These are phyloP conservation scores for Calocybe gangraenosa DNA, from an alignment of 768 basidiomycete genomes.

Conservation along the genomic window DNA sequence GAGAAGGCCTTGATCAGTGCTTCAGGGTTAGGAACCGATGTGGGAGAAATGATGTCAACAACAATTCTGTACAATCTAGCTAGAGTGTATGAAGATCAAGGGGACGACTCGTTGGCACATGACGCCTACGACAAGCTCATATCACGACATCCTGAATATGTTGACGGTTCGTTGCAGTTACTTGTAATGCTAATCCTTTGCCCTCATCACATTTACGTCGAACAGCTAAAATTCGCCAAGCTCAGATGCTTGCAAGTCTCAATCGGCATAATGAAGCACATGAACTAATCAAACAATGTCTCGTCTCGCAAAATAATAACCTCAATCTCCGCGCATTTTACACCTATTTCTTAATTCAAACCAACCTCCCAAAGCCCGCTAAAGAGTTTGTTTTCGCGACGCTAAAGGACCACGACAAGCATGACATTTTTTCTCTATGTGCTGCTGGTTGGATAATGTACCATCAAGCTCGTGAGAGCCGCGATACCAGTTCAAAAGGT, in stretches of 20 bases:
- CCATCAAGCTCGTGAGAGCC: constrained; percentile 78
- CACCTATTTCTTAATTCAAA: constrained; percentile 87
- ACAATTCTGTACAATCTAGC: constrained; percentile 91
- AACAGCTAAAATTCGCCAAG: constrained; percentile 91
- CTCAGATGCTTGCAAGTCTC: constrained; percentile 67
- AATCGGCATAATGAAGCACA: constrained; percentile 82
- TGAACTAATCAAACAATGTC: constrained; percentile 83
- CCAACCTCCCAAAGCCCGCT: constrained; percentile 63
- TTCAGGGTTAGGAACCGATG: constrained; percentile 37
- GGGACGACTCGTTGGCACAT: constrained; percentile 66
- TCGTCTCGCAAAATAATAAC: constrained; percentile 71
- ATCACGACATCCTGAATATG: constrained; percentile 90
- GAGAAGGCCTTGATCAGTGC: constrained; percentile 69
- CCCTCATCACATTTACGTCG: background rate
- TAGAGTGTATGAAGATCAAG: constrained; percentile 83
- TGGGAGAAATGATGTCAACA: constrained; percentile 69
- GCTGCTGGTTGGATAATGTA: constrained; percentile 87
- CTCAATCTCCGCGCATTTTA: constrained; percentile 91
- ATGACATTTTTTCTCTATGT: constrained; percentile 89
- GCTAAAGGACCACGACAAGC: constrained; percentile 78
- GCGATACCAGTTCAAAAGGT: constrained; percentile 54
- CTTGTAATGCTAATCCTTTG: background rate
- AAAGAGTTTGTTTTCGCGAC: constrained; percentile 90
- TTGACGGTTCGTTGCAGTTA: constrained; percentile 69
- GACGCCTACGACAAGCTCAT: constrained; percentile 88